A percentile compares a stretch with the other conserved stretches of the same genome.
Evolutionary conservation across 164 flowering plant species (phyloP).

Genomic region (Macadamia integrifolia): DNA sequence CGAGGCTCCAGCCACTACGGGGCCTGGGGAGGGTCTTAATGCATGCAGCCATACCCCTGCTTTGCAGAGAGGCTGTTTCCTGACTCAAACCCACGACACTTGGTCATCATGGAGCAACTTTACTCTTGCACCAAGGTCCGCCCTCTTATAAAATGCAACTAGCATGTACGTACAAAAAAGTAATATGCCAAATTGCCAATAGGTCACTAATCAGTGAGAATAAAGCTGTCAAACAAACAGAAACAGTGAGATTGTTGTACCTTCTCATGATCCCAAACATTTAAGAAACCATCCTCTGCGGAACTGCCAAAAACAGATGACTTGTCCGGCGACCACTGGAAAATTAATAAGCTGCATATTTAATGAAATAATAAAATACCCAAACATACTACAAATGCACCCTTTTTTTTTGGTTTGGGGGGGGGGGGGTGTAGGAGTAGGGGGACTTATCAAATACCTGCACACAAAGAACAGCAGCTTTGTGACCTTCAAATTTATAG

Average conservation of each 20-base stretch:
- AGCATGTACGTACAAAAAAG: neutral
- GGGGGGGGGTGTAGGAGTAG: no score
- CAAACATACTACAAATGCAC: no score
- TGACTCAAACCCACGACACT: no score
- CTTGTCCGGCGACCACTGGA: slow-evolving; percentile 95
- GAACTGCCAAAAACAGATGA: slow-evolving; percentile 91
- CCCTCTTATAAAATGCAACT: no score
- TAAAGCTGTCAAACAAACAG: neutral
- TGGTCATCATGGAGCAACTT: no score
- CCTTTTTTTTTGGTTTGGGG: no score
- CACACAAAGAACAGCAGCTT: slow-evolving; percentile 87
- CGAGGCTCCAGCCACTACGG: no score
- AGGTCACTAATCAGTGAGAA: neutral
- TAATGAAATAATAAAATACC: neutral
- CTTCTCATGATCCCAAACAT: slow-evolving; percentile 76
- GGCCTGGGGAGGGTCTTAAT: no score
- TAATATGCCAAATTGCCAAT: neutral
- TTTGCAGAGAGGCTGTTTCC: no score
- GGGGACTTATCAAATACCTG: no score
- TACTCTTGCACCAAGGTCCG: no score
- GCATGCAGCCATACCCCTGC: no score
- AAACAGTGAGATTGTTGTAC: slow-evolving; percentile 17
- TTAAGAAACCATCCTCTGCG: slow-evolving; percentile 75
- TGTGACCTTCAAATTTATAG: slow-evolving; percentile 76
- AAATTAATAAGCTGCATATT: slow-evolving; percentile 6